Percentiles rank a stretch among this genome's conserved stretches.
Evolutionary conservation across 78 protist genomes (phyloP).

Genomic region (Andalucia godoyi): DNA sequence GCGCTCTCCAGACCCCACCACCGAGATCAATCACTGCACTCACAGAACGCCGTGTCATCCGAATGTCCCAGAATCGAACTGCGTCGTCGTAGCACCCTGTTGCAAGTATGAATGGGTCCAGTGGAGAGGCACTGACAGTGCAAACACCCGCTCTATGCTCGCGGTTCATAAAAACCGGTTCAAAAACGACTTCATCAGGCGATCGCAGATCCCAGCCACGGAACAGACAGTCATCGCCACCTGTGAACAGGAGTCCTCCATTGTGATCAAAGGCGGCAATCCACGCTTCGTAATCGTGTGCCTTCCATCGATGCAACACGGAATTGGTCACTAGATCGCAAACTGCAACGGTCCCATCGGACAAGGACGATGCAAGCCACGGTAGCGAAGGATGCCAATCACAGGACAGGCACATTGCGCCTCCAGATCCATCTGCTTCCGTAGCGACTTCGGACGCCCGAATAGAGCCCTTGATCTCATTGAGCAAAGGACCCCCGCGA

Average conservation of each 20-base stretch:
- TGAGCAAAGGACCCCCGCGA: background rate
- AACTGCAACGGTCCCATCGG: background rate
- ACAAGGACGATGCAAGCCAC: conserved; percentile 24
- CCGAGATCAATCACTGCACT: conserved; percentile 6
- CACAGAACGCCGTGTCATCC: conserved; percentile 17
- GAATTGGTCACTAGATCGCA: background rate
- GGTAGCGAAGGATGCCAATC: conserved; percentile 33
- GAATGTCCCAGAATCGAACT: conserved; percentile 32
- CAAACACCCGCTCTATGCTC: conserved; percentile 39
- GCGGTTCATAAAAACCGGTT: background rate
- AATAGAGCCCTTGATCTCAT: background rate
- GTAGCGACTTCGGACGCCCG: background rate
- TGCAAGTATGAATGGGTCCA: conserved; percentile 16
- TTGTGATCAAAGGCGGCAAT: conserved; percentile 44
- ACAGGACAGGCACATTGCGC: conserved; percentile 24
- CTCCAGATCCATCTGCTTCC: background rate
- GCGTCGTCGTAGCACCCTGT: conserved; percentile 53
- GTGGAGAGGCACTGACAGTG: conserved; percentile 34
- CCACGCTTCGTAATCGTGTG: conserved; percentile 58
- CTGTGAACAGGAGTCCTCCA: conserved; percentile 15
- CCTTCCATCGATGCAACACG: conserved; percentile 16
- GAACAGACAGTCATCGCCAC: conserved; percentile 52
- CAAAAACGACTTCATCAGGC: background rate
- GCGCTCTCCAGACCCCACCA: conserved; percentile 58
- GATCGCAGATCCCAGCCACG: conserved; percentile 37